Conservation (phyloP, 768 basidiomycete genomes). For the Agrocybe pediades region DNA sequence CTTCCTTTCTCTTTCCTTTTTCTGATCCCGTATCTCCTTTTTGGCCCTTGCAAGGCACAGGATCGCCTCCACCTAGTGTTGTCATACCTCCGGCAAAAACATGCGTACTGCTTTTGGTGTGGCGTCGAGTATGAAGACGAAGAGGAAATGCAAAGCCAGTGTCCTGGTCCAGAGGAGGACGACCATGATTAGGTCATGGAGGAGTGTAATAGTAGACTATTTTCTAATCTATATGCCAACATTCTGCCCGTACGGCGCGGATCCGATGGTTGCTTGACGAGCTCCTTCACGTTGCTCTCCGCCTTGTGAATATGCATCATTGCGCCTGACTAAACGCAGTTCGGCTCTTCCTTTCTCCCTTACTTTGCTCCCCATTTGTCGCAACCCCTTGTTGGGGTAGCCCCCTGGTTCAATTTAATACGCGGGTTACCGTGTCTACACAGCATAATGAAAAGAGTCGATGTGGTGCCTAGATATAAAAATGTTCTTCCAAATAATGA, state of each 20-base stretch:
- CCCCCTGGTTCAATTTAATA: conserved; percentile 6
- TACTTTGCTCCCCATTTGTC: not conserved
- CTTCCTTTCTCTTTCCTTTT: not conserved
- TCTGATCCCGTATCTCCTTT: not conserved
- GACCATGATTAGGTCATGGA: conserved; percentile 62
- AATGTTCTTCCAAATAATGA: conserved; percentile 11
- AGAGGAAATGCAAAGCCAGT: conserved; percentile 61
- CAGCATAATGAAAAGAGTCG: conserved; percentile 2
- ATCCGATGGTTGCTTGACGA: not conserved
- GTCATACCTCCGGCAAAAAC: conserved; percentile 69
- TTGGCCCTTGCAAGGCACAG: conserved; percentile 50
- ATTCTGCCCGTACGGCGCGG: not conserved
- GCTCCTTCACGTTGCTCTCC: not conserved
- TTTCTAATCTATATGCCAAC: not conserved
- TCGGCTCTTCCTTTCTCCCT: not conserved
- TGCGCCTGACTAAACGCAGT: not conserved
- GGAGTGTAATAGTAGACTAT: not conserved
- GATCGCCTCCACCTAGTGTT: conserved; percentile 71
- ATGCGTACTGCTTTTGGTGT: conserved; percentile 89
- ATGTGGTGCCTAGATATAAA: conserved; percentile 9
- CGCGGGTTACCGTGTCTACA: conserved; percentile 18
- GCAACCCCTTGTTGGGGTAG: not conserved
- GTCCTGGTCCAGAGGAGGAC: conserved; percentile 78
- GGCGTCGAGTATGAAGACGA: conserved; percentile 69
- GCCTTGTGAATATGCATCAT: not conserved